Percentiles rank a stretch among this genome's conserved stretches.
phyloP scores from a whole-genome alignment of 495 filamentous ascomycete species.

The Wilcoxina mikolae region DNA sequence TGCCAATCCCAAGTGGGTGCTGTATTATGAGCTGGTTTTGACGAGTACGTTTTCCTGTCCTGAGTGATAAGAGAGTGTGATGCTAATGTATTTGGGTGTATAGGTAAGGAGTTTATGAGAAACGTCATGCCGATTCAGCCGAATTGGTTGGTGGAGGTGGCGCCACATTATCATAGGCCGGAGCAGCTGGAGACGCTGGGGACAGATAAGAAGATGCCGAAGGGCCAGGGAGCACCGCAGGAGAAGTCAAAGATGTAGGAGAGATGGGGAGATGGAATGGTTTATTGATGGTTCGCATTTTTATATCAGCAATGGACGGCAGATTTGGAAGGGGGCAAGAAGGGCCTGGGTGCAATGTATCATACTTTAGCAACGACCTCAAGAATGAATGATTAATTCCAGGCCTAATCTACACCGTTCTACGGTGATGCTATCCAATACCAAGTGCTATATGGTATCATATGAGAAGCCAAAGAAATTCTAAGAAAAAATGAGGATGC shows the following conservation, averaged over 20 bases:
- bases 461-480: no score
- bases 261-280: no score
- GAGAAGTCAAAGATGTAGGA: not conserved
- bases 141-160: conserved; percentile 79
- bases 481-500: no score
- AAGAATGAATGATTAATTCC: no score
- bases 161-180: conserved; percentile 91
- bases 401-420: no score
- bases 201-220: conserved; percentile 65
- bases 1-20: conserved; percentile 70
- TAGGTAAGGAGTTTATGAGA: conserved; percentile 74
- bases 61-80: not conserved
- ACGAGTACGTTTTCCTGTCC: conserved; percentile 40
- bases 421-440: no score
- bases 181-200: conserved; percentile 74
- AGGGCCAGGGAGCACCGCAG: conserved; percentile 29
- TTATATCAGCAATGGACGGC: no score
- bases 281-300: no score
- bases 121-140: conserved; percentile 71
- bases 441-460: no score
- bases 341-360: no score
- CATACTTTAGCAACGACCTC: no score
- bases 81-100: conserved; percentile 9
- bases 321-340: no score
- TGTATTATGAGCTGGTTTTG: conserved; percentile 84